These are phyloP conservation scores for Amborella trichopoda DNA, from an alignment of 164 flowering plant genomes.

Conservation along the genomic window DNA sequence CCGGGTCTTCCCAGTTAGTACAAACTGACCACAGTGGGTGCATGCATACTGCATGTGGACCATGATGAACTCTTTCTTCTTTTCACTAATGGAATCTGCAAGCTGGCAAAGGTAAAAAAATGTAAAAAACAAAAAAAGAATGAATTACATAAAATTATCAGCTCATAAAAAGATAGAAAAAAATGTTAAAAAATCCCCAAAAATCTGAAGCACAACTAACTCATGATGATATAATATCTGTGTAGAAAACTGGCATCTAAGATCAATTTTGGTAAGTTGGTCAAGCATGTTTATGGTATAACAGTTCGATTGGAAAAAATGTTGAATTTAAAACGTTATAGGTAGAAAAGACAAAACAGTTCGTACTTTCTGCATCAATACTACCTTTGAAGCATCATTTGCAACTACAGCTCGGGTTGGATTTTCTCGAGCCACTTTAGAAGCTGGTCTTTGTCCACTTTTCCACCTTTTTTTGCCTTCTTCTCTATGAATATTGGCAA, in stretches of 20 bases:
- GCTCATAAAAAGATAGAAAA: too few relatives aligned
- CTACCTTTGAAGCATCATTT: slow-evolving; percentile 17
- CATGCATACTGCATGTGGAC: slow-evolving; percentile 41
- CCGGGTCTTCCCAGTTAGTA: slow-evolving; percentile 33
- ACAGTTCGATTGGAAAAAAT: too few relatives aligned
- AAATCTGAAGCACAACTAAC: not conserved
- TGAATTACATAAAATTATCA: too few relatives aligned
- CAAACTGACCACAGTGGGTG: slow-evolving; percentile 27
- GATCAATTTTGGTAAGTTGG: too few relatives aligned
- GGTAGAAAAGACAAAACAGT: too few relatives aligned
- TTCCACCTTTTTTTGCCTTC: slow-evolving; percentile 13
- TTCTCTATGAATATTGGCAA: slow-evolving; percentile 17
- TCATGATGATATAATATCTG: too few relatives aligned
- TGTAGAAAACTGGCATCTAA: too few relatives aligned
- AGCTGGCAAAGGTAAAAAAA: slow-evolving; percentile 24
- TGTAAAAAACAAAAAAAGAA: too few relatives aligned
- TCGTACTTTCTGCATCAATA: slow-evolving; percentile 37
- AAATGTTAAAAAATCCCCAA: too few relatives aligned
- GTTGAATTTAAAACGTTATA: too few relatives aligned
- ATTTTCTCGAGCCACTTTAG: slow-evolving; percentile 8
- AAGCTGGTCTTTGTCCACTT: slow-evolving; percentile 5
- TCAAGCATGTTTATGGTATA: too few relatives aligned
- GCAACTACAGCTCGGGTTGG: slow-evolving; percentile 4
- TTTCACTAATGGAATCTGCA: slow-evolving; percentile 21
- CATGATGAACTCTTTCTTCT: slow-evolving; percentile 42